These are phyloP conservation scores for Ophiostoma piceae DNA, from an alignment of 2,329 filamentous ascomycete genomes.

Conservation along the genomic window DNA sequence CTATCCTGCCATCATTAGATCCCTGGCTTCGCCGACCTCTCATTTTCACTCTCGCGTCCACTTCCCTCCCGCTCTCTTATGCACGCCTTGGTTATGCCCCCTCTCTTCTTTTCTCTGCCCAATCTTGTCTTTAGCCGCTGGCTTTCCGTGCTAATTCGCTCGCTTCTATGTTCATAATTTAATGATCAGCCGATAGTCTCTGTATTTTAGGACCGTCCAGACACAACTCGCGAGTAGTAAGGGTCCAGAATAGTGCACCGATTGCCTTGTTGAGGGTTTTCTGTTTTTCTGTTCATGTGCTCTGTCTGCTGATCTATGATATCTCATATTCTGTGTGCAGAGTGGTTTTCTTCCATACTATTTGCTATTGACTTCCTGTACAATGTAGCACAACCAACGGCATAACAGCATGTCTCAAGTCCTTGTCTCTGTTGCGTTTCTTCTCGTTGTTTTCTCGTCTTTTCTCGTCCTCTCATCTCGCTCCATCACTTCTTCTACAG, in stretches of 20 bases:
- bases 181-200: not conserved
- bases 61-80: not conserved
- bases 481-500: not conserved
- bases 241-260: not conserved
- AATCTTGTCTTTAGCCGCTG: not conserved
- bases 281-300: not conserved
- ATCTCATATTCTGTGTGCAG: not conserved
- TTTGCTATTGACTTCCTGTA: not conserved
- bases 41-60: not conserved
- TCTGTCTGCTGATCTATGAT: not conserved
- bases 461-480: not conserved
- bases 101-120: not conserved
- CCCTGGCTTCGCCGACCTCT: not conserved
- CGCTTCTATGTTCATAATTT: constrained; percentile 1
- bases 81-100: too few species aligned
- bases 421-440: not conserved
- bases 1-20: not conserved
- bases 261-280: constrained; percentile 12
- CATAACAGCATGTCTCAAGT: not conserved
- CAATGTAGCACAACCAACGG: not conserved
- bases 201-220: not conserved
- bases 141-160: not conserved
- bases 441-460: not conserved
- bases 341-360: not conserved
- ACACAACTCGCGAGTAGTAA: not conserved